Evolutionary conservation across 768 basidiomycete genomes (phyloP), one percentile per base, ranked within the genome.

Genomic region (Lactarius deliciosus): DNA sequence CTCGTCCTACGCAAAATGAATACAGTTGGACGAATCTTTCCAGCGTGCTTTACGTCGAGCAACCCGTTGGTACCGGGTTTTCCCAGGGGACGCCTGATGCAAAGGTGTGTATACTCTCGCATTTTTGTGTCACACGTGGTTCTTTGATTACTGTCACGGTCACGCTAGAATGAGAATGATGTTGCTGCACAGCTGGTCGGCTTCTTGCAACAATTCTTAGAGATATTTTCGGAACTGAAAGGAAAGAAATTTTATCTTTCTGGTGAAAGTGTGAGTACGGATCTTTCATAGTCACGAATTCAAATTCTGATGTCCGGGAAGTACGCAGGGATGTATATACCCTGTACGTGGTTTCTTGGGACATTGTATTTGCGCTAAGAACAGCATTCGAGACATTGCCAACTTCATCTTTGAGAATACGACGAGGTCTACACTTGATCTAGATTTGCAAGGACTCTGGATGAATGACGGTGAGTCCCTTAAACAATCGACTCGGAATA

Each of bases 1-100:
- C 88, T 1, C 80, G 81, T 63, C 85, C 89, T 3, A 88, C 82
- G 0, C 78, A 74, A 6, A 92, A 91, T 61, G 80, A 87, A 69
- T 82, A 81, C 70, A 89, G 88, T 74, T 92, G 90, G 90, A 91
- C 90, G 0, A 92, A 91, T 71, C 79, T 92, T 9, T 89, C 89
- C 2, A 90, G 86, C 63, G 76, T 91, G 8, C 76, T 91, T 20
- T 92, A 83, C 80, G 83, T 92, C 13, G 91, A 92, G 69, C 91
- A 91, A 69, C 90, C 90, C 3, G 86, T 92, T 36, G 90, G 90
- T 5, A 91, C 90, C 5, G 90, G 90, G 0, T 92, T 86, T 74
- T 88, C 88, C 2, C 87, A 88, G 66, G 90, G 90, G 20, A 78
- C 68, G 16, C 89, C 90, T 0, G 84, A 86, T 64, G 86, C 86